Base-by-base conservation (phyloP, 2,329 filamentous ascomycete species). In the Fusarium udum region DNA sequence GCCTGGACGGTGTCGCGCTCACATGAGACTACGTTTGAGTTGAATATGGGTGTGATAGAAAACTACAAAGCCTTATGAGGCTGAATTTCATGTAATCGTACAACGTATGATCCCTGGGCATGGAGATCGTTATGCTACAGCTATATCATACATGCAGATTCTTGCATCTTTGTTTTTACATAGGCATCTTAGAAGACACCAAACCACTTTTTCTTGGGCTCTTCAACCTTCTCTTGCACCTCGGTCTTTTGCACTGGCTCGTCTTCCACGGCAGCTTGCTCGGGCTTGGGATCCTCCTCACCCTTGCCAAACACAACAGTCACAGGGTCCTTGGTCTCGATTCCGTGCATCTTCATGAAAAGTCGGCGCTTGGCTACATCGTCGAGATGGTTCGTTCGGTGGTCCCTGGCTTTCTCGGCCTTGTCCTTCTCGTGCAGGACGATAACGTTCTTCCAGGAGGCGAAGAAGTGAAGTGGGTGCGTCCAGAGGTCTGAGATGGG, bases 301-400 rank as follows among this genome's bases (percentile, higher is more conserved):
- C 77, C 80, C 71, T 81, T 81, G 46, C 81, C 83, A 61, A 85
- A 84, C 16, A 84, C 82, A 77, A 84, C 84, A 67, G 80, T 85
- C 77, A 91, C 86, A 37, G 87, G 86, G 58, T 88, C 84, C 77
- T 87, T 86, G 76, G 88, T 85, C 81, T 95, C 92, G 78, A 97
- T 82, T 15, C 94, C 95, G 85, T 97, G 94, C 69, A 92, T 94
- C 83, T 94, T 92, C 78, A 95, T 91, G 83, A 94, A 99, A 82
- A 93, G 91, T 69, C 89, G 89, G 78, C 95, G 89, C 89, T 98
- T 97, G 81, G 92, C 89, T 34, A 96, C 92, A 84, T 99, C 96
- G 75, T 97, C 94, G 63, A 94, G 87, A 75, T 91, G 91, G 79
- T 88, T 88, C 78, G 90, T 89, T 62, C 95, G 89, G 84, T 91